phyloP scores from a whole-genome alignment of 2,329 filamentous ascomycete genomes.

The Aspergillus texensis region DNA sequence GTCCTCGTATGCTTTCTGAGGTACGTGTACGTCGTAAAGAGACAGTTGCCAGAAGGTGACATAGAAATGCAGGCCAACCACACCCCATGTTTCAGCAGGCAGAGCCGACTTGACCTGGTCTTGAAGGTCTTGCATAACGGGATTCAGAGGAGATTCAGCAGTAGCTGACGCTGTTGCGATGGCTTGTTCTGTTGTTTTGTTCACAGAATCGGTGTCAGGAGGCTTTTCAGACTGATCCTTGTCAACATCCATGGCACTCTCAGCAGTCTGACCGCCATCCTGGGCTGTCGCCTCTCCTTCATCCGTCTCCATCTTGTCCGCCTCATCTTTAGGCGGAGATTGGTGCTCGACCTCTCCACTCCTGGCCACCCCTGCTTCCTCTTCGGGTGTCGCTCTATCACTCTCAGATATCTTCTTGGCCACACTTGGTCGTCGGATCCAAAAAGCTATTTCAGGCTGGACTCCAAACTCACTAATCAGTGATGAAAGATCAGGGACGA shows the following conservation, averaged over 20 bases:
- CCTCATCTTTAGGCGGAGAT: conserved; percentile 17
- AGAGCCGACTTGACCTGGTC: conserved; percentile 66
- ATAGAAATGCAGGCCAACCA: conserved; percentile 79
- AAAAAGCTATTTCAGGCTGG: conserved; percentile 79
- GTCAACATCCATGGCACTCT: conserved; percentile 39
- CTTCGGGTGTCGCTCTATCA: conserved; percentile 38
- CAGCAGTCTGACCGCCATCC: conserved; percentile 23
- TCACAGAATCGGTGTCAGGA: conserved; percentile 17
- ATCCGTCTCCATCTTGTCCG: conserved; percentile 38
- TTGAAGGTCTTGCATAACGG: conserved; percentile 74
- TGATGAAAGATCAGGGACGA: conserved; percentile 73
- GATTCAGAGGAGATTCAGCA: conserved; percentile 58
- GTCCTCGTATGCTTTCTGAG: conserved; percentile 74
- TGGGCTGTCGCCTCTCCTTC: conserved; percentile 24
- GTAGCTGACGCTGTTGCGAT: conserved; percentile 32
- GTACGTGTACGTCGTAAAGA: conserved; percentile 77
- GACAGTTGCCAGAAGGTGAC: conserved; percentile 91
- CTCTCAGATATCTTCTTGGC: conserved; percentile 61
- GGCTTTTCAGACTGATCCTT: conserved; percentile 26
- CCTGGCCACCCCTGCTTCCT: conserved; percentile 20
- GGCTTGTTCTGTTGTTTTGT: conserved; percentile 16
- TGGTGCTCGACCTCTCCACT: conserved; percentile 27
- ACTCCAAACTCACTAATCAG: conserved; percentile 80
- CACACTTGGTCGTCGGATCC: conserved; percentile 76
- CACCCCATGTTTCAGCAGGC: conserved; percentile 66